Evolutionary conservation across 257 asterid species (phyloP), one percentile per base, ranked within the genome.

Genomic region (Solanum piurae): DNA sequence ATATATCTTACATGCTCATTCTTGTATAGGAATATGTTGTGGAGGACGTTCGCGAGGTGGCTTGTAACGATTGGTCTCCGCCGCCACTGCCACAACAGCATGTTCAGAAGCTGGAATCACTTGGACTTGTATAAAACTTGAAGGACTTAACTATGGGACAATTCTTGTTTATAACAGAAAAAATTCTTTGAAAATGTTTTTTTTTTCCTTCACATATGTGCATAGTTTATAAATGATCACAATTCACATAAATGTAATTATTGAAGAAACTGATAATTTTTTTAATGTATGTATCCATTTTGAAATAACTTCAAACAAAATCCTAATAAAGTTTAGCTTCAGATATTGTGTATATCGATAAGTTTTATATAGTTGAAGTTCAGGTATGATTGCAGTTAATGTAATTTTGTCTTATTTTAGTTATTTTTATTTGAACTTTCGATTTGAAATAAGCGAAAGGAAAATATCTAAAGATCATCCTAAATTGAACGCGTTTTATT

Each of bases 41-140:
- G 29, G 99, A 97, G 93, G 99, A 97, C 85, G 98, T 95, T n/a
- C 94, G 91, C 25, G 98, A 94, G 94, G 93, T 91, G 92, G 89
- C 93, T 0, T 94, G 90, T 77, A 91, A 91, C 8, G 98, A 95
- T 88, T 96, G 98, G 98, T 88, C 95, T 10, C 98, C 99, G 36
- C 98, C 98, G 3, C 88, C 94, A 83, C 94, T 97, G 16, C 95
- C 99, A 27, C 90, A 94, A 0, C 98, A 95, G 93, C 98, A 95
- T 86, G 92, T 95, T 85, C 98, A 94, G 87, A 97, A 95, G 94
- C 93, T 97, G 86, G 96, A 95, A 89, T 89, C 96, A 16, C 98
- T 97, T 21, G 98, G 98, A 18, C 97, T 97, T 90, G 91, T 97
- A 16, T 97, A 92, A 92, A 93, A 88, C 34, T 33, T 66, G 55